Percentiles rank a stretch among this genome's conserved stretches.
Conservation (phyloP, 2,329 filamentous ascomycete genomes). For the Byssoonygena ceratinophila region DNA sequence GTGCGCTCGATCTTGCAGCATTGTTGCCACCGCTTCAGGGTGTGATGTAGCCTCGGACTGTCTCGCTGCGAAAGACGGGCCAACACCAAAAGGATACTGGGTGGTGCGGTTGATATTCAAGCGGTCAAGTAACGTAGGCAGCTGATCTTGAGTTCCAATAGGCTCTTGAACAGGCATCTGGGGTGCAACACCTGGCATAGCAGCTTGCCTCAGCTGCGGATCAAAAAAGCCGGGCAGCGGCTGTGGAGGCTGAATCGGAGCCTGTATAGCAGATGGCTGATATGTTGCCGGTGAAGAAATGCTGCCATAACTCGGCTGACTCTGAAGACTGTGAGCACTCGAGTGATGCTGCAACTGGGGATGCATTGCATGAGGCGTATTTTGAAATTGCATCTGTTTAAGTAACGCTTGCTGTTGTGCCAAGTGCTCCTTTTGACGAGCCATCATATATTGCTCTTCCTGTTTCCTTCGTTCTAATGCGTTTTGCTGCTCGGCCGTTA, state of each 20-base stretch:
- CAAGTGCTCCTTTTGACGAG: slow-evolving; percentile 85
- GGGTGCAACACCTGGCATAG: slow-evolving; percentile 28
- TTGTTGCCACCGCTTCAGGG: slow-evolving; percentile 47
- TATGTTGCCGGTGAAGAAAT: slow-evolving; percentile 76
- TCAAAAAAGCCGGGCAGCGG: slow-evolving; percentile 63
- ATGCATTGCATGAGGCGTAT: slow-evolving; percentile 42
- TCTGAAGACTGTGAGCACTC: slow-evolving; percentile 90
- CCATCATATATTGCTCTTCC: slow-evolving; percentile 95
- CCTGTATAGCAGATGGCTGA: slow-evolving; percentile 50
- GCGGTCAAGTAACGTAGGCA: slow-evolving; percentile 54
- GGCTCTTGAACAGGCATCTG: slow-evolving; percentile 39
- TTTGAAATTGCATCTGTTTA: slow-evolving; percentile 58
- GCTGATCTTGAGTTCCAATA: slow-evolving; percentile 58
- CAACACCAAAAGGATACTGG: slow-evolving; percentile 39
- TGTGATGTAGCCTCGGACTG: slow-evolving; percentile 37
- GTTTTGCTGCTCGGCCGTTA: slow-evolving; percentile 97
- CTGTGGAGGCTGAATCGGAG: slow-evolving; percentile 48
- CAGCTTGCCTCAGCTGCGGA: slow-evolving; percentile 37
- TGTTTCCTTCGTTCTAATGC: slow-evolving; percentile 93
- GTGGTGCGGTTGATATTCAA: slow-evolving; percentile 47
- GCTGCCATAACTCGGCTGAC: slow-evolving; percentile 90
- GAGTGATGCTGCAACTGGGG: slow-evolving; percentile 80
- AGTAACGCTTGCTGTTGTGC: slow-evolving; percentile 74
- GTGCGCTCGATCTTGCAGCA: slow-evolving; percentile 51
- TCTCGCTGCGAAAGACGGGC: slow-evolving; percentile 37